Evolutionary conservation across 139 green algal species (phyloP), one percentile per base, ranked within the genome.

Genomic region (Chlamydomonas urium): DNA sequence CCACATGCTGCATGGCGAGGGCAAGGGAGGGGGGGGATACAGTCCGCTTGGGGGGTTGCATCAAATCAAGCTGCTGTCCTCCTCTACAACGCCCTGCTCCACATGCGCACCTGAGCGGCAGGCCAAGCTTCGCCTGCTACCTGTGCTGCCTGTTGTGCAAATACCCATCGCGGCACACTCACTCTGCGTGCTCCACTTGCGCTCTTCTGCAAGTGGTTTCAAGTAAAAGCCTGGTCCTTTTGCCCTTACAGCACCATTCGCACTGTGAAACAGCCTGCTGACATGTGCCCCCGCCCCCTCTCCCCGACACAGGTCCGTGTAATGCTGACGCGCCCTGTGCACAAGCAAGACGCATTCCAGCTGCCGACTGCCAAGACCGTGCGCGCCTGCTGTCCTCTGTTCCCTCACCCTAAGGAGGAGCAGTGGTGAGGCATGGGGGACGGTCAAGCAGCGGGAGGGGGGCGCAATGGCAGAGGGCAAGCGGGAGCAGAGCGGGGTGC

Each of bases 311-410:
- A 83, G 76, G 74, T 85, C 37, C 75, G 79, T 38, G 45, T 89
- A 24, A 47, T 93, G 65, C 76, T 96, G 35, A 86, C 79, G 21
- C 80, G 89, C 3, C 73, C 78, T n/a, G 78, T 48, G 28, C 89
- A 96, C 75, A 69, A 68, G 48, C 60, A 58, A 1, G 50, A 73
- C 2, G 71, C 42, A 26, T 91, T 88, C 47, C 69, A 84, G 38
- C 47, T 78, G 60, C 50, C 58, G 29, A 36, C 61, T 31, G 77
- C 75, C 36, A 83, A 73, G 33, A 74, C 63, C 1, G 73, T 90
- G 66, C 77, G 82, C 56, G 90, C 88, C 1, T 95, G 83, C 67
- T 86, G 89, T 34, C 91, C 90, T 2, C 70, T 81, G 56, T 90
- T 79, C 68, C 85, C 87, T 0, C 19, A 69, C 1, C 81, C 83